Conservation (phyloP, 768 basidiomycete genomes). For the Tylopilus plumbeoviolaceoides region DNA sequence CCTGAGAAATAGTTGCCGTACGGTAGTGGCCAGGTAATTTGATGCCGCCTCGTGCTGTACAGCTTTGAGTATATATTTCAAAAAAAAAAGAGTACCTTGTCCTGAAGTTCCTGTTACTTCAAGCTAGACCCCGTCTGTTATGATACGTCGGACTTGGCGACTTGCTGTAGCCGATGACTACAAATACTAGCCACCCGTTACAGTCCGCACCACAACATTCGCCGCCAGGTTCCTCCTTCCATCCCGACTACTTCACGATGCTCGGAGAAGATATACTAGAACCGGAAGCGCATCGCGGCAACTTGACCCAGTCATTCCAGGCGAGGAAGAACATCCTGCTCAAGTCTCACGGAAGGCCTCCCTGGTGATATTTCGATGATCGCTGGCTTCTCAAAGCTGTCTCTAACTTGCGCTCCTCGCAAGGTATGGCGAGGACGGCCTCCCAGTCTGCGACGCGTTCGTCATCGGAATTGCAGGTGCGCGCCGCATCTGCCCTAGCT, state of each 20-base stretch:
- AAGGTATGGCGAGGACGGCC: slow-evolving; percentile 79
- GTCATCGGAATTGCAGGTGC: slow-evolving; percentile 81
- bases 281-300: slow-evolving; percentile 16
- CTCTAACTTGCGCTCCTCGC: slow-evolving; percentile 12
- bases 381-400: slow-evolving; percentile 2
- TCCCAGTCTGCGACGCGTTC: slow-evolving; percentile 68
- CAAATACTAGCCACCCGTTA: slow-evolving; percentile 21
- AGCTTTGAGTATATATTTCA: neutral
- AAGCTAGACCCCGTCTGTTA: neutral
- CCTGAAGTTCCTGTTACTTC: neutral
- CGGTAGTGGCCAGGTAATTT: neutral
- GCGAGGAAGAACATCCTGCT: slow-evolving; percentile 70
- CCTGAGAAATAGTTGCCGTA: slow-evolving; percentile 2
- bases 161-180: slow-evolving; percentile 29
- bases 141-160: neutral
- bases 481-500: slow-evolving; percentile 15
- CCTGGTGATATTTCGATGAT: slow-evolving; percentile 51
- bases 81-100: neutral
- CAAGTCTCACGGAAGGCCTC: slow-evolving; percentile 80
- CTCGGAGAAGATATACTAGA: slow-evolving; percentile 26
- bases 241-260: slow-evolving; percentile 15
- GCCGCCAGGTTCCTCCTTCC: neutral
- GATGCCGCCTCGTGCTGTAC: neutral
- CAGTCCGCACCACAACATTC: neutral
- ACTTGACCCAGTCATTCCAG: slow-evolving; percentile 20